Evolutionary conservation across 1,284 basidiomycete species (phyloP).

Genomic region (Dichomitus squalens): DNA sequence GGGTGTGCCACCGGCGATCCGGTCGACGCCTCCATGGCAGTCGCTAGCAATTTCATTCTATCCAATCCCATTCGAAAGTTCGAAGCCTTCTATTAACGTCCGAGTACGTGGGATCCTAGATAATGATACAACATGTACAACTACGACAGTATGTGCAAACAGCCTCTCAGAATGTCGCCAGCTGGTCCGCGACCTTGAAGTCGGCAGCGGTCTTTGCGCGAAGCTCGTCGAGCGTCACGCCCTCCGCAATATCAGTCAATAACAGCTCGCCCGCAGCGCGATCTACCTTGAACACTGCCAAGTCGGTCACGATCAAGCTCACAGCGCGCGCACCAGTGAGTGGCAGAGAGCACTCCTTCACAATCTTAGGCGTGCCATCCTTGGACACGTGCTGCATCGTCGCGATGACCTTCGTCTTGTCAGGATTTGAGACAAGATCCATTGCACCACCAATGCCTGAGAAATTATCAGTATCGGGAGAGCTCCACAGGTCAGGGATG

Average conservation of each 20-base stretch:
- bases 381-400: constrained; percentile 92
- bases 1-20: neutral
- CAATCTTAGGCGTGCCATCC: constrained; percentile 87
- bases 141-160: neutral
- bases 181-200: constrained; percentile 57
- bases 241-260: constrained; percentile 83
- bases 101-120: neutral
- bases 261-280: constrained; percentile 72
- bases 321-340: constrained; percentile 87
- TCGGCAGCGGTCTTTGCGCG: constrained; percentile 82
- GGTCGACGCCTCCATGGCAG: neutral
- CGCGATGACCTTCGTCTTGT: constrained; percentile 87
- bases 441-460: constrained; percentile 93
- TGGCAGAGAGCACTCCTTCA: constrained; percentile 82
- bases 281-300: constrained; percentile 91
- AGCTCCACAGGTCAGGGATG: neutral
- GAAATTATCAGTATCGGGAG: neutral
- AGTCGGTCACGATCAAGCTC: constrained; percentile 90
- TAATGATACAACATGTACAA: neutral
- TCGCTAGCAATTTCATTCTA: neutral
- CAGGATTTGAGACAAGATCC: constrained; percentile 94
- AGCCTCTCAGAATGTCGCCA: constrained; percentile 27
- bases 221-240: constrained; percentile 84
- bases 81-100: too few relatives aligned
- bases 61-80: neutral